Evolutionary conservation across 148 eudicot species (phyloP).

Genomic region (Rhododendron kiyosumense): DNA sequence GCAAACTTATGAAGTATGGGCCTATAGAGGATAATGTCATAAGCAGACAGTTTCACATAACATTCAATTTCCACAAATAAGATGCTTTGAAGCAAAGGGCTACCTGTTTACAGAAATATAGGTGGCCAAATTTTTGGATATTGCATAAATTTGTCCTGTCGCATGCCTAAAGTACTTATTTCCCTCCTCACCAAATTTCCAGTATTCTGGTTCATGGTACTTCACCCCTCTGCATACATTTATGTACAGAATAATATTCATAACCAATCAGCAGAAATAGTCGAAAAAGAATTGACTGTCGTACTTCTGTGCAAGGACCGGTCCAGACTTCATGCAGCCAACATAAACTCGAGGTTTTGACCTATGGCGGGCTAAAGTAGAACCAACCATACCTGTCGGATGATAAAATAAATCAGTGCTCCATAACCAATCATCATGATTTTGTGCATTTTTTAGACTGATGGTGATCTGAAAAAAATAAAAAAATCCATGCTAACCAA

Average conservation of each 20-base stretch:
- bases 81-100: conserved; percentile 5
- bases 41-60: not conserved
- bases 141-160: conserved; percentile 75
- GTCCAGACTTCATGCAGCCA: conserved; percentile 86
- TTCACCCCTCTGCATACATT: conserved; percentile 47
- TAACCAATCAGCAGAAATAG: not conserved
- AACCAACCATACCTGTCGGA: conserved; percentile 47
- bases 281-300: not conserved
- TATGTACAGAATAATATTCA: not conserved
- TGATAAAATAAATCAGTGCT: not conserved
- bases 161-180: conserved; percentile 82
- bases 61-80: not conserved
- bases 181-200: conserved; percentile 84
- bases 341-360: conserved; percentile 69
- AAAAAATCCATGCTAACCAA: conserved; percentile 29
- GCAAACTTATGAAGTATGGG: conserved; percentile 65
- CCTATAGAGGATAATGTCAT: conserved; percentile 23
- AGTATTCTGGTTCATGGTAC: conserved; percentile 79
- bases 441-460: not conserved
- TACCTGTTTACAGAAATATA: conserved; percentile 59
- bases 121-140: conserved; percentile 72
- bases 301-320: conserved; percentile 64
- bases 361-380: conserved; percentile 55
- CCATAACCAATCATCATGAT: not conserved
- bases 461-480: not conserved